Evolutionary conservation across 1,284 basidiomycete species (phyloP).

Genomic region (Quambalaria eucalypti): DNA sequence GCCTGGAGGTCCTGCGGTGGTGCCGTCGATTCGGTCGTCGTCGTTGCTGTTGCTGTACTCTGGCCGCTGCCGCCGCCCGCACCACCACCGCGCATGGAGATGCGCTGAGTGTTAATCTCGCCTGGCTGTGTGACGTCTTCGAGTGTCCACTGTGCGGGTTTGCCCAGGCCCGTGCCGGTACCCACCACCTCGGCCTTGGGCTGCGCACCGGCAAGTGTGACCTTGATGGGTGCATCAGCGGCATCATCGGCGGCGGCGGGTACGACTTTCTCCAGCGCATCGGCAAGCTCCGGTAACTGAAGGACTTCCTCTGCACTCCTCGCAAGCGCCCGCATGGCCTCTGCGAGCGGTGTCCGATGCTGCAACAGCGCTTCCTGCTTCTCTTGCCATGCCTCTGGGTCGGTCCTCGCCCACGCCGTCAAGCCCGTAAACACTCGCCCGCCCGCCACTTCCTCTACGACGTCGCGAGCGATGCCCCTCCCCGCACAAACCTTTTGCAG

Average conservation of each 20-base stretch:
- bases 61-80: not conserved
- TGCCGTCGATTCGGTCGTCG: too few relatives aligned
- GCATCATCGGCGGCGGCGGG: too few relatives aligned
- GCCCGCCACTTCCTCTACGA: slow-evolving; percentile 48
- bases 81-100: not conserved
- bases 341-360: not conserved
- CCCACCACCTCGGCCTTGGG: too few relatives aligned
- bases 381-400: slow-evolving; percentile 9
- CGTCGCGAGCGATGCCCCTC: slow-evolving; percentile 42
- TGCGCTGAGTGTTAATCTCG: not conserved
- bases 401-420: slow-evolving; percentile 44
- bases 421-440: slow-evolving; percentile 50
- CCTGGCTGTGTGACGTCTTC: slow-evolving; percentile 1
- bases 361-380: not conserved
- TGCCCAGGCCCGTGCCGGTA: too few relatives aligned
- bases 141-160: not conserved
- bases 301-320: slow-evolving; percentile 8
- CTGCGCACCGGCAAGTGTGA: too few relatives aligned
- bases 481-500: slow-evolving; percentile 46
- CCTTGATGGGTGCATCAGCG: too few relatives aligned
- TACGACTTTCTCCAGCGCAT: not conserved
- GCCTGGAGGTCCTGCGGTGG: too few relatives aligned
- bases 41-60: too few relatives aligned
- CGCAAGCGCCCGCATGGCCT: slow-evolving; percentile 5
- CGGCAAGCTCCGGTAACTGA: not conserved